A percentile compares a stretch with the other conserved stretches of the same genome.
These are phyloP conservation scores for Phycomyces blakesleeanus DNA, from an alignment of 192 early-diverging fungal species.

Conservation along the genomic window DNA sequence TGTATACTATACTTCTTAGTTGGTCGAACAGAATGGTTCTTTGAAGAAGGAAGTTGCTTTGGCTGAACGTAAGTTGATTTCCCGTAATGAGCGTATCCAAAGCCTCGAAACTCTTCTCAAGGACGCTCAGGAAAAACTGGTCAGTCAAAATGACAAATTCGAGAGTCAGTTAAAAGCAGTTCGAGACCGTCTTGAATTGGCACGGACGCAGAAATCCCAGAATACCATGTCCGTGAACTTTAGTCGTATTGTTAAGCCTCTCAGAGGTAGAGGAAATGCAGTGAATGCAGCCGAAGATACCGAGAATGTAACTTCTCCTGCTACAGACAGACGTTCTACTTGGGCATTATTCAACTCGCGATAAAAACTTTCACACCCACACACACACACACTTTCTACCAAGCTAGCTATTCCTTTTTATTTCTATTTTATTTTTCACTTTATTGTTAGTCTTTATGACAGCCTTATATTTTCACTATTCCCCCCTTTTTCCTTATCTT, in stretches of 20 bases:
- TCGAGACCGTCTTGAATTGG: conserved; percentile 76
- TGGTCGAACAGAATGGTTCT: conserved; percentile 93
- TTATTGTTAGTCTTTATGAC: too few species aligned
- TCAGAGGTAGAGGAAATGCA: conserved; percentile 67
- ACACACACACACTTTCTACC: too few species aligned
- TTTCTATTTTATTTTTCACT: too few species aligned
- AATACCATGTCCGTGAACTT: conserved; percentile 31
- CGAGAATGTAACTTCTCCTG: conserved; percentile 20
- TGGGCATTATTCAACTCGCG: conserved; percentile 23
- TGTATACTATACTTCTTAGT: too few species aligned
- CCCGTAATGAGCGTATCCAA: conserved; percentile 90
- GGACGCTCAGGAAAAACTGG: conserved; percentile 80
- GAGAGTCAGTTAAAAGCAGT: conserved; percentile 44
- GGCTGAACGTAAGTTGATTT: conserved; percentile 84
- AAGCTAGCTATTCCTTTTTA: too few species aligned
- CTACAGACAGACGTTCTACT: conserved; percentile 28
- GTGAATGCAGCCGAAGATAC: conserved; percentile 18
- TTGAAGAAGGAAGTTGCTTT: conserved; percentile 92
- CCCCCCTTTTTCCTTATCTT: too few species aligned
- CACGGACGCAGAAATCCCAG: conserved; percentile 47
- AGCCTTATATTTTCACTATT: too few species aligned
- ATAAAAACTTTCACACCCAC: background rate
- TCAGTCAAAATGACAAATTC: conserved; percentile 66
- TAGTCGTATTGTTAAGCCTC: conserved; percentile 80
- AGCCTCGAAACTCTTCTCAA: conserved; percentile 79